A percentile compares a stretch with the other conserved stretches of the same genome.
Evolutionary conservation across 106 monocot genomes (phyloP).

Genomic region (Allium fistulosum): DNA sequence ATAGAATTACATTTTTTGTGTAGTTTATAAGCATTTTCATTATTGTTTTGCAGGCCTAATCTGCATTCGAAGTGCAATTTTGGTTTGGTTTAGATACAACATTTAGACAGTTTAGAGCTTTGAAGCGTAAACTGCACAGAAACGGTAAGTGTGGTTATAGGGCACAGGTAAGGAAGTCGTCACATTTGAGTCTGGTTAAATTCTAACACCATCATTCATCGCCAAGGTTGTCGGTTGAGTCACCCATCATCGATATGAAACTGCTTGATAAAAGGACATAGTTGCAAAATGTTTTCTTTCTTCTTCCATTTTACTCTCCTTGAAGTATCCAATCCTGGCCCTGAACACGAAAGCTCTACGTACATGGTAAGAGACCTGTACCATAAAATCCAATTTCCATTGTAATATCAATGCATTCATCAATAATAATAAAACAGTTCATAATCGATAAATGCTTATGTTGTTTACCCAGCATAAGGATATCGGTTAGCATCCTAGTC

Average conservation of each 20-base stretch:
- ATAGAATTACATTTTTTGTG: no score
- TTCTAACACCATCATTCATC: neutral
- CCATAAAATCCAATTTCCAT: neutral
- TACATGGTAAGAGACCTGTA: neutral
- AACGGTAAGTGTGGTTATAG: no score
- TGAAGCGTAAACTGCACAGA: no score
- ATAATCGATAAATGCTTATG: no score
- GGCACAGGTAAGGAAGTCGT: no score
- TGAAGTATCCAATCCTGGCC: neutral
- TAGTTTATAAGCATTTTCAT: no score
- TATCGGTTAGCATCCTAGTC: constrained; percentile 17
- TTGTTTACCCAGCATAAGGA: neutral
- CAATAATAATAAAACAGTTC: neutral
- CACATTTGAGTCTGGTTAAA: no score
- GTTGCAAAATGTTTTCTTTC: neutral
- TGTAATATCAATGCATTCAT: neutral
- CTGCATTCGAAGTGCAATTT: no score
- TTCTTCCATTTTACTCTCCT: neutral
- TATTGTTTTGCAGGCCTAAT: no score
- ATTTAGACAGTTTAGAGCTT: no score
- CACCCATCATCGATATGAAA: constrained; percentile 4
- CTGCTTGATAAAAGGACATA: neutral
- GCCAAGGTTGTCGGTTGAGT: constrained; percentile 3
- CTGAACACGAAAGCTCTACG: neutral
- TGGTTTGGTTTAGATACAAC: no score